A percentile compares a stretch with the other conserved stretches of the same genome.
Conservation (phyloP, 139 green algal species). For the Micromonas pusilla region DNA sequence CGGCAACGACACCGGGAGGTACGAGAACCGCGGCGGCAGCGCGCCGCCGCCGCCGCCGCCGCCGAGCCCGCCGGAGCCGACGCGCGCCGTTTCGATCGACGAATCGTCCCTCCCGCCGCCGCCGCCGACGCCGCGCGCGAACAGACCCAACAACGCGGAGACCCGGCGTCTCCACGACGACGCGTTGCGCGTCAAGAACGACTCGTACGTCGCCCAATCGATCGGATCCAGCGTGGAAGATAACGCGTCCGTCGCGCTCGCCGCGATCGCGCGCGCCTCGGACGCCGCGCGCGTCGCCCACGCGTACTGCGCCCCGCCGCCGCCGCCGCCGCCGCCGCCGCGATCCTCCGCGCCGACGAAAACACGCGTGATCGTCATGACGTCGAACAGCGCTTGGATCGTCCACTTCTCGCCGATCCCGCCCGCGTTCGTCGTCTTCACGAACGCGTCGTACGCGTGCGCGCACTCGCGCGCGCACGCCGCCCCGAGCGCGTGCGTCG, state of each 20-base stretch:
- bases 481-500: slow-evolving; percentile 58
- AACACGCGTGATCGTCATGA: slow-evolving; percentile 57
- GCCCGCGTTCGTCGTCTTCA: neutral
- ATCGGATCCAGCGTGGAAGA: slow-evolving; percentile 79
- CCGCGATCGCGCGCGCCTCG: neutral
- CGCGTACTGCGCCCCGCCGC: slow-evolving; percentile 34
- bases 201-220: slow-evolving; percentile 96
- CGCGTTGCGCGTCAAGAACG: slow-evolving; percentile 75
- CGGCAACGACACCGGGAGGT: slow-evolving; percentile 32
- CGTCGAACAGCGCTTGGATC: slow-evolving; percentile 83
- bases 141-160: slow-evolving; percentile 63
- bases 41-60: too few relatives aligned
- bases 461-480: slow-evolving; percentile 43
- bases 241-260: too few relatives aligned
- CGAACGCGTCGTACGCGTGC: slow-evolving; percentile 1
- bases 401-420: slow-evolving; percentile 66
- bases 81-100: too few relatives aligned
- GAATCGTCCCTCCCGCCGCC: too few relatives aligned
- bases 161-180: too few relatives aligned
- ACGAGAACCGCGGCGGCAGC: slow-evolving; percentile 26
- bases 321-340: neutral
- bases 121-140: too few relatives aligned
- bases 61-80: too few relatives aligned
- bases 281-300: neutral
- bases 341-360: slow-evolving; percentile 52